These are phyloP conservation scores for Phytopythium montanum DNA, from an alignment of 352 stramenopile genomes.

Conservation along the genomic window DNA sequence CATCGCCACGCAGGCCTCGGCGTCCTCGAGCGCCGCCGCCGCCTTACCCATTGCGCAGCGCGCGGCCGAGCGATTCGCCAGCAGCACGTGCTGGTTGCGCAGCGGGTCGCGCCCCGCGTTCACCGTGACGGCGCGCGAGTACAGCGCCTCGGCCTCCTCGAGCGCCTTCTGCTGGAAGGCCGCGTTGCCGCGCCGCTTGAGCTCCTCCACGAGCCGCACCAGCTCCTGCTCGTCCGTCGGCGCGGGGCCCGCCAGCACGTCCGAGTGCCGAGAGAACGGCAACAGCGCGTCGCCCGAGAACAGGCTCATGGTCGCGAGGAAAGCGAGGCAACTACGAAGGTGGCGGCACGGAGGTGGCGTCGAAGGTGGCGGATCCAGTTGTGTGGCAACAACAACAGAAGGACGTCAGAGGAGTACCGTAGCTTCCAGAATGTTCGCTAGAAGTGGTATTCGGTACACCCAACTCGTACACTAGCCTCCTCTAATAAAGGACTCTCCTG, in stretches of 20 bases:
- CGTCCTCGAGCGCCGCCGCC: constrained; percentile 59
- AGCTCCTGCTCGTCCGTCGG: constrained; percentile 47
- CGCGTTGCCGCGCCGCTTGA: constrained; percentile 87
- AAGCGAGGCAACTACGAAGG: background rate
- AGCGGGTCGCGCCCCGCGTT: constrained; percentile 40
- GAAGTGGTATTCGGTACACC: no score
- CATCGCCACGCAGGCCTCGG: constrained; percentile 54
- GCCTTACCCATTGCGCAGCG: constrained; percentile 81
- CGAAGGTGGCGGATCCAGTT: background rate
- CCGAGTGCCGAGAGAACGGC: constrained; percentile 77
- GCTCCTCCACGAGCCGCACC: constrained; percentile 72
- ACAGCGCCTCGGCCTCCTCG: constrained; percentile 95
- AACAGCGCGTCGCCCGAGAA: constrained; percentile 67
- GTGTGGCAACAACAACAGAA: no score
- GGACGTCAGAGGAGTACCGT: no score
- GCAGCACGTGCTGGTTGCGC: constrained; percentile 82
- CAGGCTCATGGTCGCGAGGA: constrained; percentile 20
- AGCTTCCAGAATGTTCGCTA: no score
- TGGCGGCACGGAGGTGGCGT: background rate
- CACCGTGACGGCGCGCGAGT: constrained; percentile 93
- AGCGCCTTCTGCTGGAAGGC: constrained; percentile 81
- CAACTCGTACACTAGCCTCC: no score
- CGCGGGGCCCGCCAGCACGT: constrained; percentile 60
- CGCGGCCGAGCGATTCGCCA: constrained; percentile 85
- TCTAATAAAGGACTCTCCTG: no score